A percentile compares a stretch with the other conserved stretches of the same genome.
These are phyloP conservation scores for Melanomma pulvis-pyrius DNA, from an alignment of 495 filamentous ascomycete genomes.

Conservation along the genomic window DNA sequence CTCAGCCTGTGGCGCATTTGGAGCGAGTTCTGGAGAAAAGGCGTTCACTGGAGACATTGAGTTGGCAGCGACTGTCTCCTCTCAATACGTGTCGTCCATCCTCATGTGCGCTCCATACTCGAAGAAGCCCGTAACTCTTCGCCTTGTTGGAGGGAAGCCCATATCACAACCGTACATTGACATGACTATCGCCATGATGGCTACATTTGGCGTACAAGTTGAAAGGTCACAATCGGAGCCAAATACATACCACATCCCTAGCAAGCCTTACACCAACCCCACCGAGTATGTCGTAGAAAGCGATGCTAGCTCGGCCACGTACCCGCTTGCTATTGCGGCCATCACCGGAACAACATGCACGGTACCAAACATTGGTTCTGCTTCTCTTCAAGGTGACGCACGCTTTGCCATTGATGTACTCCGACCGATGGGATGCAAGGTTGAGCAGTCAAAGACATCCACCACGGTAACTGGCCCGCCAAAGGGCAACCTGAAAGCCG, in stretches of 20 bases:
- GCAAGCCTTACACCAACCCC: conserved; percentile 82
- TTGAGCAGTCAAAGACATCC: conserved; percentile 79
- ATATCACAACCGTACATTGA: conserved; percentile 98
- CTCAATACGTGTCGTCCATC: conserved; percentile 95
- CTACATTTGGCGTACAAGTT: conserved; percentile 84
- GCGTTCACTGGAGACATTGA: conserved; percentile 67
- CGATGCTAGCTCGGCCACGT: conserved; percentile 96
- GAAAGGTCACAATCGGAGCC: conserved; percentile 70
- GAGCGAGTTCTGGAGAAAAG: conserved; percentile 56
- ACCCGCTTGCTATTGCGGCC: conserved; percentile 91
- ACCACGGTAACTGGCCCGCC: conserved; percentile 93
- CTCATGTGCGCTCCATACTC: conserved; percentile 98
- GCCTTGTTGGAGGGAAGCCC: conserved; percentile 88
- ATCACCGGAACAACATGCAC: conserved; percentile 94
- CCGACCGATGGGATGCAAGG: conserved; percentile 88
- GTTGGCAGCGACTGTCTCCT: conserved; percentile 90
- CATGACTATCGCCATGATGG: conserved; percentile 99
- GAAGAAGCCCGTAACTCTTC: conserved; percentile 87
- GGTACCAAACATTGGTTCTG: conserved; percentile 92
- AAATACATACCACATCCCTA: conserved; percentile 93
- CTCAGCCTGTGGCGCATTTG: conserved; percentile 78
- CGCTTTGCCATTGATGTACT: conserved; percentile 92
- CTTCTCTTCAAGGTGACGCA: conserved; percentile 92
- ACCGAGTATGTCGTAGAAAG: conserved; percentile 89
- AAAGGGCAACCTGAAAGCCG: conserved; percentile 66